These are phyloP conservation scores for Xylaria grammica DNA, from an alignment of 495 filamentous ascomycete species.

Conservation along the genomic window DNA sequence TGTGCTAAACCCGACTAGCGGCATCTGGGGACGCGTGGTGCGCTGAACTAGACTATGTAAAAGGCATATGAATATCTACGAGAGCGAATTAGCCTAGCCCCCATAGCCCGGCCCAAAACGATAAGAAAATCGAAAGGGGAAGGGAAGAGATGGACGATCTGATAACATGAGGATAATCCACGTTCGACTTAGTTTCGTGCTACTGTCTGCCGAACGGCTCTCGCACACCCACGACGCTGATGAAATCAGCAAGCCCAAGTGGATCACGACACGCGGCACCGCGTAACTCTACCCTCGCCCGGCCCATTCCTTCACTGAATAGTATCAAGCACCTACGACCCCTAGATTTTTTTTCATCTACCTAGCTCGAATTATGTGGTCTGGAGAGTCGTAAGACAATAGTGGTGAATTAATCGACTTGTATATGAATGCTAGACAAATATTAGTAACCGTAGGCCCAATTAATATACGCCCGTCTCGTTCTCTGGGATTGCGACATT, in stretches of 20 bases:
- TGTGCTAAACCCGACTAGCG: not conserved
- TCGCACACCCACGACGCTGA: not conserved
- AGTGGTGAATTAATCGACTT: not conserved
- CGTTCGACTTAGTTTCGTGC: not conserved
- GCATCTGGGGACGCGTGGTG: not conserved
- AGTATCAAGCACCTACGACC: not conserved
- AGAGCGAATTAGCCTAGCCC: too few relatives aligned
- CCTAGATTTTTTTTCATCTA: not conserved
- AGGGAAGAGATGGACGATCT: not conserved
- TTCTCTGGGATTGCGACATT: not conserved
- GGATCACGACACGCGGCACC: constrained; percentile 8
- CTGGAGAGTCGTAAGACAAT: not conserved
- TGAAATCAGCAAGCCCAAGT: not conserved
- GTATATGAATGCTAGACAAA: constrained; percentile 3
- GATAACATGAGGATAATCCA: not conserved
- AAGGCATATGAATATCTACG: too few relatives aligned
- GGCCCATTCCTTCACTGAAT: not conserved
- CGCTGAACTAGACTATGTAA: too few relatives aligned
- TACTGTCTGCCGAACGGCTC: not conserved
- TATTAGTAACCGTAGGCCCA: not conserved
- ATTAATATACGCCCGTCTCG: not conserved
- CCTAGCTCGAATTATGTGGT: not conserved
- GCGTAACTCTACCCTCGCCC: not conserved
- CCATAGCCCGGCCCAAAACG: too few relatives aligned
- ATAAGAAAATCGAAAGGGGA: not conserved